phyloP scores from a whole-genome alignment of 2,329 filamentous ascomycete species.

The Neoscytalidium dimidiatum region DNA sequence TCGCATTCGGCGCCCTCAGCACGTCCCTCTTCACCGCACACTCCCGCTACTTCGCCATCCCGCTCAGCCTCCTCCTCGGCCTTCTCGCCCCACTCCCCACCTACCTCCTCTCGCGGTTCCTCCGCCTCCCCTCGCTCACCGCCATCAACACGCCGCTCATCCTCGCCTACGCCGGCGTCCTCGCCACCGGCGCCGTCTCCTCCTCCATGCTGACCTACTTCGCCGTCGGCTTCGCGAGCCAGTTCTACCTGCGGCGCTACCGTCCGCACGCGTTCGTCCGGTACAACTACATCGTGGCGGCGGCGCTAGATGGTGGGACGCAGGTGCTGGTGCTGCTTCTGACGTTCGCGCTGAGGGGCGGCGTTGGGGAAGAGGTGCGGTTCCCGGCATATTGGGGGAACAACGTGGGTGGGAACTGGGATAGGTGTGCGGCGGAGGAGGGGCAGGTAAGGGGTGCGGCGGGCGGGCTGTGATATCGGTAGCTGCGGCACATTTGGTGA shows the following conservation, averaged over 20 bases:
- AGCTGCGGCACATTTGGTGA: too few relatives aligned
- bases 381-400: slow-evolving; percentile 7
- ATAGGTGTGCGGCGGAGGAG: neutral
- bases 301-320: slow-evolving; percentile 66
- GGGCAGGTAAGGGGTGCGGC: slow-evolving; percentile 14
- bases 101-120: slow-evolving; percentile 26
- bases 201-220: slow-evolving; percentile 38
- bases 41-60: slow-evolving; percentile 42
- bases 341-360: slow-evolving; percentile 49
- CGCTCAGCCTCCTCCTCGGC: slow-evolving; percentile 35
- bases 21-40: slow-evolving; percentile 55
- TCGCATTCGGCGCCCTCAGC: slow-evolving; percentile 40
- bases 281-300: slow-evolving; percentile 76
- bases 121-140: slow-evolving; percentile 30
- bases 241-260: slow-evolving; percentile 40
- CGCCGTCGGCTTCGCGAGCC: slow-evolving; percentile 35
- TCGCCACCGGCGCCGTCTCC: slow-evolving; percentile 33
- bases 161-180: slow-evolving; percentile 44
- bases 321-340: slow-evolving; percentile 45
- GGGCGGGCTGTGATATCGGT: neutral
- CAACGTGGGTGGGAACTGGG: slow-evolving; percentile 27
- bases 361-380: slow-evolving; percentile 32
- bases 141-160: slow-evolving; percentile 48
- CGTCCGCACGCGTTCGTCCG: slow-evolving; percentile 39
- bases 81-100: slow-evolving; percentile 42